A percentile compares a stretch with the other conserved stretches of the same genome.
Evolutionary conservation across 768 basidiomycete genomes (phyloP).

Genomic region (Lactarius sp.): DNA sequence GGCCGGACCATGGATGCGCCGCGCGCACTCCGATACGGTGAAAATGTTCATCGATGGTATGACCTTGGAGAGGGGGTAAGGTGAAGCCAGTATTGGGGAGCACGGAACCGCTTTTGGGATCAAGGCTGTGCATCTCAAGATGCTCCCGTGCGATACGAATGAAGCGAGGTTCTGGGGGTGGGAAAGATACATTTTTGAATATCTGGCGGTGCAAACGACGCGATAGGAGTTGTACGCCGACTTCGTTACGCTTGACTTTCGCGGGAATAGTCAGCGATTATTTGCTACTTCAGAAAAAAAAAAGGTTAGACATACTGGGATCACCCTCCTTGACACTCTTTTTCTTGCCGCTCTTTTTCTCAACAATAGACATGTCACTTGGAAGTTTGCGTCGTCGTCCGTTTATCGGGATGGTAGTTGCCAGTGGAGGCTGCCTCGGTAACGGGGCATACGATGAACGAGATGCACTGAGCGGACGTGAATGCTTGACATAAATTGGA

Average conservation of each 20-base stretch:
- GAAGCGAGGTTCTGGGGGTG: constrained; percentile 52
- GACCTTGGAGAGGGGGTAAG: constrained; percentile 79
- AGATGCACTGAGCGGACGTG: not conserved
- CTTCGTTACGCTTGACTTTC: constrained; percentile 68
- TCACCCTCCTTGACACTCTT: not conserved
- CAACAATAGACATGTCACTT: not conserved
- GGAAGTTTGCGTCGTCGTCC: not conserved
- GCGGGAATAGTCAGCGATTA: not conserved
- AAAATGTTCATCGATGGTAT: constrained; percentile 84
- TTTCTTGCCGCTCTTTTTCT: constrained; percentile 8
- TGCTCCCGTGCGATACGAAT: constrained; percentile 78
- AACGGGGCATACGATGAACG: not conserved
- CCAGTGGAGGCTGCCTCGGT: not conserved
- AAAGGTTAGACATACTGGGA: not conserved
- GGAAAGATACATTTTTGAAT: constrained; percentile 66
- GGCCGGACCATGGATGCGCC: constrained; percentile 72
- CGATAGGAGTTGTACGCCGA: constrained; percentile 93
- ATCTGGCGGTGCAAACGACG: constrained; percentile 75
- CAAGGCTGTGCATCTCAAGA: constrained; percentile 74
- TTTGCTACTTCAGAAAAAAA: not conserved
- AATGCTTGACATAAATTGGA: not conserved
- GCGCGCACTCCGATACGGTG: constrained; percentile 63
- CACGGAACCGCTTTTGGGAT: constrained; percentile 71
- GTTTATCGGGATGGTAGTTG: constrained; percentile 5
- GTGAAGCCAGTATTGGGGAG: constrained; percentile 77